These are phyloP conservation scores for Backusella mclennaniae DNA, from an alignment of 192 early-diverging fungal species.

Conservation along the genomic window DNA sequence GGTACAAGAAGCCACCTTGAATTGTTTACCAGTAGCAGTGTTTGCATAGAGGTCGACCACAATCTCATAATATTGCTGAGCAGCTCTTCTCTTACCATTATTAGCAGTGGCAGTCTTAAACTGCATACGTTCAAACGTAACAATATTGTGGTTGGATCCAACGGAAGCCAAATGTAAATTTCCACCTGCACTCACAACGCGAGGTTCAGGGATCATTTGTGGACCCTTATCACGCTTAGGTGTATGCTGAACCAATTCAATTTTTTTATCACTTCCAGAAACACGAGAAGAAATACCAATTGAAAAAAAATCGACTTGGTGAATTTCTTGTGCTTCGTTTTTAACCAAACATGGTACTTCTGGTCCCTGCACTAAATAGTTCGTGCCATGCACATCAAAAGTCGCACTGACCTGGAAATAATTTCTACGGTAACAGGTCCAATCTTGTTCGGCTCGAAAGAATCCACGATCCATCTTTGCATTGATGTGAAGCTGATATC, in stretches of 20 bases:
- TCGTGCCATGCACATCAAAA: slow-evolving; percentile 44
- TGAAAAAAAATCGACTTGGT: slow-evolving; percentile 55
- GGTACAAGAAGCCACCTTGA: slow-evolving; percentile 59
- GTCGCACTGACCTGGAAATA: slow-evolving; percentile 84
- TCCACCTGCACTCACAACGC: slow-evolving; percentile 56
- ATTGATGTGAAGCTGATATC: slow-evolving; percentile 59
- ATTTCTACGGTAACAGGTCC: slow-evolving; percentile 95
- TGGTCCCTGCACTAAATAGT: slow-evolving; percentile 41
- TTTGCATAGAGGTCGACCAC: slow-evolving; percentile 71
- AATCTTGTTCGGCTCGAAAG: slow-evolving; percentile 75
- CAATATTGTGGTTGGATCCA: slow-evolving; percentile 45
- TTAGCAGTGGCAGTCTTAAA: slow-evolving; percentile 94
- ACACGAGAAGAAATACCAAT: slow-evolving; percentile 79
- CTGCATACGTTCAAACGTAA: slow-evolving; percentile 87
- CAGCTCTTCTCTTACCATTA: slow-evolving; percentile 82
- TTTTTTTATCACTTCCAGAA: slow-evolving; percentile 60
- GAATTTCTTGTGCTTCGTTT: slow-evolving; percentile 40
- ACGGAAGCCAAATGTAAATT: slow-evolving; percentile 49
- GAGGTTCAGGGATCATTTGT: slow-evolving; percentile 67
- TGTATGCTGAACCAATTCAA: slow-evolving; percentile 86
- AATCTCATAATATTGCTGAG: slow-evolving; percentile 88
- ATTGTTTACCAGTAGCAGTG: slow-evolving; percentile 50
- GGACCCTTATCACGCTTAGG: slow-evolving; percentile 95
- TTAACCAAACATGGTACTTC: slow-evolving; percentile 71
- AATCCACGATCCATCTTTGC: slow-evolving; percentile 86